phyloP scores from a whole-genome alignment of 768 basidiomycete genomes.

The Glaciozyma antarctica region DNA sequence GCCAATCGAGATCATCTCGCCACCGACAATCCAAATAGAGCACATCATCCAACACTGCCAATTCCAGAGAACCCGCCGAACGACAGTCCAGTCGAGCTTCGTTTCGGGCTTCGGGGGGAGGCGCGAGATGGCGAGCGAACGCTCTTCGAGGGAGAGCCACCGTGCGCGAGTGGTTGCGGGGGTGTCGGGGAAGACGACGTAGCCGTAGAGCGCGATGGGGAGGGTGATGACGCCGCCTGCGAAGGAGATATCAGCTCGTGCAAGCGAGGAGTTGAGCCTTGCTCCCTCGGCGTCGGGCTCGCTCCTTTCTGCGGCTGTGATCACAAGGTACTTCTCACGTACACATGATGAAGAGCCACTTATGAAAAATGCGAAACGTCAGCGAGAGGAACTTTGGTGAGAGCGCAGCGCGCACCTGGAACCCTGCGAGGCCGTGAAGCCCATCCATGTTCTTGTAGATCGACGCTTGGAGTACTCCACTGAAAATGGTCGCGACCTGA shows the following conservation, averaged over 20 bases:
- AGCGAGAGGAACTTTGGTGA: too few species aligned
- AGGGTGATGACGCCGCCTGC: constrained; percentile 39
- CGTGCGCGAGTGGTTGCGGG: constrained; percentile 57
- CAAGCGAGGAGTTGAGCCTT: constrained; percentile 37
- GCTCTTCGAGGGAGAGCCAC: constrained; percentile 51
- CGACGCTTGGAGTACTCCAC: constrained; percentile 47
- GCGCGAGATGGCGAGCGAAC: constrained; percentile 29
- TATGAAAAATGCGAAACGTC: neutral
- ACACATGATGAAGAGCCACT: constrained; percentile 51
- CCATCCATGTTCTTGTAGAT: constrained; percentile 46
- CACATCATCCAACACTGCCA: constrained; percentile 14
- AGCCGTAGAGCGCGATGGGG: constrained; percentile 21
- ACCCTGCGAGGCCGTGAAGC: constrained; percentile 13
- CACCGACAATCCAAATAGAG: constrained; percentile 1
- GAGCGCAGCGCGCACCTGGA: constrained; percentile 5
- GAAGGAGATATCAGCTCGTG: constrained; percentile 38
- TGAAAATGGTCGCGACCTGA: constrained; percentile 52
- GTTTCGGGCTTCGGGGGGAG: constrained; percentile 20
- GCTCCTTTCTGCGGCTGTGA: neutral
- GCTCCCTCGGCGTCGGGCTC: constrained; percentile 41
- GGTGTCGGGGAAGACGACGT: constrained; percentile 58
- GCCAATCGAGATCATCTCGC: constrained; percentile 16
- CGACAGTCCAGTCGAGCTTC: constrained; percentile 13
- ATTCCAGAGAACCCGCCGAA: constrained; percentile 17
- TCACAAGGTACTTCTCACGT: constrained; percentile 46